These are phyloP conservation scores for Heritiera fomes DNA, from an alignment of 345 rosid genomes.

Conservation along the genomic window DNA sequence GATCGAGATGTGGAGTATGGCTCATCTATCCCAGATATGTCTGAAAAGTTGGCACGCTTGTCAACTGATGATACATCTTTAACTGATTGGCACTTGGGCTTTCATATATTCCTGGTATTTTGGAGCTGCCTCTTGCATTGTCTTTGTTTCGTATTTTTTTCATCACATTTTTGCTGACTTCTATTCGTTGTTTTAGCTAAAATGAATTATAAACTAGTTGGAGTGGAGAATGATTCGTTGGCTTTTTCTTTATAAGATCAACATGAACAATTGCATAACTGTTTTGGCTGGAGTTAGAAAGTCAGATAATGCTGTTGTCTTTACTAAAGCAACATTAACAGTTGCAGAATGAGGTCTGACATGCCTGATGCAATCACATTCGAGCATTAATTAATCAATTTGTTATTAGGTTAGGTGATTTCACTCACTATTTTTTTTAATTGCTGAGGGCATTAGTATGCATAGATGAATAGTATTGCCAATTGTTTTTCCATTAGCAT, in stretches of 20 bases:
- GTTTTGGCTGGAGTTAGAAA: background rate
- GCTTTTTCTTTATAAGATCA: background rate
- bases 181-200: background rate
- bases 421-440: background rate
- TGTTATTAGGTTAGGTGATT: background rate
- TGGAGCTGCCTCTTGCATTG: background rate
- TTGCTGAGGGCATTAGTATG: background rate
- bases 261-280: background rate
- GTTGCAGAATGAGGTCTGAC: constrained; percentile 11
- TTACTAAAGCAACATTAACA: background rate
- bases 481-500: background rate
- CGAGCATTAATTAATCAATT: background rate
- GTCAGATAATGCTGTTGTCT: background rate
- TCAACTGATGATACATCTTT: constrained; percentile 74
- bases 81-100: constrained; percentile 96
- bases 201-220: background rate
- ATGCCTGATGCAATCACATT: constrained; percentile 7
- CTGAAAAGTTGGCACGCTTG: constrained; percentile 65
- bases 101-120: constrained; percentile 82
- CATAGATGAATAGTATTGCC: background rate
- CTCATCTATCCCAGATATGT: constrained; percentile 55
- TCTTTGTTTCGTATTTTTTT: constrained; percentile 11
- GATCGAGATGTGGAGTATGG: constrained; percentile 61
- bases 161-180: background rate
- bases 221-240: background rate